Percentiles rank a stretch among this genome's conserved stretches.
Conservation (phyloP, 2,329 filamentous ascomycete genomes). For the Neonectria hederae region DNA sequence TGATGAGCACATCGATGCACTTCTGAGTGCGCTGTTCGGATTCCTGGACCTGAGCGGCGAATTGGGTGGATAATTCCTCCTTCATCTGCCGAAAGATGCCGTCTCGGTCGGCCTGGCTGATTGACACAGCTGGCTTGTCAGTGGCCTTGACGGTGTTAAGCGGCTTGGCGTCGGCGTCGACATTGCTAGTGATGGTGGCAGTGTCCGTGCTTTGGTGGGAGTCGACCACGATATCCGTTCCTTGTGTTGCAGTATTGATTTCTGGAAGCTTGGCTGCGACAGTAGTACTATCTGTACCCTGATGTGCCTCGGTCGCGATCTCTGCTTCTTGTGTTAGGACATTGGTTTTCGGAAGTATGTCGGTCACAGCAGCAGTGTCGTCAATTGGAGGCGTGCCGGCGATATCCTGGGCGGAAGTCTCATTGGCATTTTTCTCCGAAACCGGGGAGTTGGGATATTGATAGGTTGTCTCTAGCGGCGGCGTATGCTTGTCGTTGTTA, state of each 20-base stretch:
- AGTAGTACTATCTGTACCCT: not conserved
- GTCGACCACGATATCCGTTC: not conserved
- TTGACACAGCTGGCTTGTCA: not conserved
- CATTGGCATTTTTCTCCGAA: not conserved
- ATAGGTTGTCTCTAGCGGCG: not conserved
- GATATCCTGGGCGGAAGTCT: not conserved
- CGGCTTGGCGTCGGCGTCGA: not conserved
- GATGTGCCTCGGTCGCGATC: not conserved
- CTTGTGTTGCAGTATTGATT: not conserved
- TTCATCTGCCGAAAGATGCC: constrained; percentile 1
- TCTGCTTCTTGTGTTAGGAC: not conserved
- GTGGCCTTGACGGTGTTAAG: not conserved
- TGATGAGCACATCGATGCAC: not conserved
- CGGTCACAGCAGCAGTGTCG: not conserved
- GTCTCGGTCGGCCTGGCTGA: not conserved
- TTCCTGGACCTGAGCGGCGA: not conserved
- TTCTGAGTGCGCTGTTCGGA: not conserved
- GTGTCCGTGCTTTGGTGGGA: not conserved
- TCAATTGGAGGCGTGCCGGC: not conserved
- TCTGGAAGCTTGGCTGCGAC: not conserved
- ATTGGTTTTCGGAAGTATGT: not conserved
- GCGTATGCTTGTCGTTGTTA: too few species aligned
- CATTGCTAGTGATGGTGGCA: not conserved
- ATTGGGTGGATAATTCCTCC: constrained; percentile 3
- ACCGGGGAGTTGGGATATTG: not conserved